Conservation (phyloP, 768 basidiomycete species). For the Hemileccinum impolitum region DNA sequence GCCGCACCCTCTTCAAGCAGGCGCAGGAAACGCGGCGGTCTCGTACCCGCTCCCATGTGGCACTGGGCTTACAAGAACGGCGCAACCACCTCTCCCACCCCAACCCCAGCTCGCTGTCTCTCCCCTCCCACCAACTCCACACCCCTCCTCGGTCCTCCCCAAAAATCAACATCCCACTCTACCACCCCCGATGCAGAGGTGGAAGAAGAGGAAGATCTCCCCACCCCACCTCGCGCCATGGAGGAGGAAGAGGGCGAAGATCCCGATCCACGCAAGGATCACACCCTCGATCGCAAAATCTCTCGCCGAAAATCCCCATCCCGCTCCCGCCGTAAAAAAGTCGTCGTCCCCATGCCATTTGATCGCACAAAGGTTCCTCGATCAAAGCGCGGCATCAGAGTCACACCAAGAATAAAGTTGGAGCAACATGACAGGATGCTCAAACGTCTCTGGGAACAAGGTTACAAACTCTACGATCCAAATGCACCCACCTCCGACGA, state of each 20-base stretch:
- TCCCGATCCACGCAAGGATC: slow-evolving; percentile 20
- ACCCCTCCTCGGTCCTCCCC: not conserved
- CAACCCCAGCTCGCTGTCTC: slow-evolving; percentile 5
- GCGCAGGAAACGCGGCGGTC: slow-evolving; percentile 57
- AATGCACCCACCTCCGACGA: slow-evolving; percentile 21
- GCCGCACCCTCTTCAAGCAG: slow-evolving; percentile 20
- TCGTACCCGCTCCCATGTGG: slow-evolving; percentile 83
- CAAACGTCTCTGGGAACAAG: slow-evolving; percentile 15
- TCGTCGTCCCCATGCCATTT: slow-evolving; percentile 17
- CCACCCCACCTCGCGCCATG: slow-evolving; percentile 49
- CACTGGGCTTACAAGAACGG: slow-evolving; percentile 67
- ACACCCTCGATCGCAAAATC: slow-evolving; percentile 6
- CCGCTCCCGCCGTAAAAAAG: slow-evolving; percentile 5
- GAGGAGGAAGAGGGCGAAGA: slow-evolving; percentile 60
- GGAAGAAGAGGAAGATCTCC: slow-evolving; percentile 41
- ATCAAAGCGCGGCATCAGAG: slow-evolving; percentile 14
- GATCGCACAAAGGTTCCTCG: slow-evolving; percentile 14
- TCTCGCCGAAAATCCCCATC: not conserved
- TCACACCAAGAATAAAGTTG: not conserved
- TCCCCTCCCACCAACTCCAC: slow-evolving; percentile 3
- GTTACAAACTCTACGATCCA: slow-evolving; percentile 18
- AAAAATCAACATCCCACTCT: slow-evolving; percentile 5
- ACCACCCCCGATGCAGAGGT: slow-evolving; percentile 33
- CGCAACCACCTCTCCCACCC: slow-evolving; percentile 19
- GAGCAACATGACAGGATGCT: not conserved